Evolutionary conservation across 2,329 filamentous ascomycete species (phyloP).

Genomic region (Xylaria sp.): DNA sequence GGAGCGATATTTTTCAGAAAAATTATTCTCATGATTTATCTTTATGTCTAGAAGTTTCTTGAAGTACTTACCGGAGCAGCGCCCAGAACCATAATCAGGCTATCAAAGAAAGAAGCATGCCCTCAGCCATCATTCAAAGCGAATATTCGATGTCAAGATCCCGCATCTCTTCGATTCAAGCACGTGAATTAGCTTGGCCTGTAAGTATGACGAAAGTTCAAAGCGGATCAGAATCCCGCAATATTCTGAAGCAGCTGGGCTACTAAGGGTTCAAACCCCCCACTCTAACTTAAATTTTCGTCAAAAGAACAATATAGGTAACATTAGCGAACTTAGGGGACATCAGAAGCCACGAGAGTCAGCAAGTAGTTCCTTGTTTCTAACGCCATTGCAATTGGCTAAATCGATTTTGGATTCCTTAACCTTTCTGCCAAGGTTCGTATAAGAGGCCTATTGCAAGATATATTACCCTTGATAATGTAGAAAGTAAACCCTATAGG

Average conservation of each 20-base stretch:
- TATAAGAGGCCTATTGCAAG: no score
- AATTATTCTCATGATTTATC: no score
- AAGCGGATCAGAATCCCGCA: not conserved
- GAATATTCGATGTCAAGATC: not conserved
- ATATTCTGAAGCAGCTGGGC: no score
- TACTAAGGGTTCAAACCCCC: not conserved
- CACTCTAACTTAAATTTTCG: not conserved
- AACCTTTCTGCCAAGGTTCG: not conserved
- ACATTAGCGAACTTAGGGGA: not conserved
- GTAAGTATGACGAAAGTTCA: not conserved
- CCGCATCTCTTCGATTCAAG: not conserved
- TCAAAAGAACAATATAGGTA: not conserved
- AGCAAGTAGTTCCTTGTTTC: not conserved
- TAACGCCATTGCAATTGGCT: not conserved
- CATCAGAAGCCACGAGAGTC: not conserved
- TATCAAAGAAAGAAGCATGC: not conserved
- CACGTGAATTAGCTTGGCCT: not conserved
- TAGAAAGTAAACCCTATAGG: no score
- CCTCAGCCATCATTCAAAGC: not conserved
- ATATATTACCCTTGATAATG: not conserved
- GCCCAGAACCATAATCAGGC: not conserved
- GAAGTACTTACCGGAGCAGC: not conserved
- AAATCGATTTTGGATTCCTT: not conserved
- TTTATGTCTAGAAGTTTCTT: not conserved
- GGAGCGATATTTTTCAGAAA: no score